Conservation (phyloP, 2,329 filamentous ascomycete genomes). For the Xylaria sp. region DNA sequence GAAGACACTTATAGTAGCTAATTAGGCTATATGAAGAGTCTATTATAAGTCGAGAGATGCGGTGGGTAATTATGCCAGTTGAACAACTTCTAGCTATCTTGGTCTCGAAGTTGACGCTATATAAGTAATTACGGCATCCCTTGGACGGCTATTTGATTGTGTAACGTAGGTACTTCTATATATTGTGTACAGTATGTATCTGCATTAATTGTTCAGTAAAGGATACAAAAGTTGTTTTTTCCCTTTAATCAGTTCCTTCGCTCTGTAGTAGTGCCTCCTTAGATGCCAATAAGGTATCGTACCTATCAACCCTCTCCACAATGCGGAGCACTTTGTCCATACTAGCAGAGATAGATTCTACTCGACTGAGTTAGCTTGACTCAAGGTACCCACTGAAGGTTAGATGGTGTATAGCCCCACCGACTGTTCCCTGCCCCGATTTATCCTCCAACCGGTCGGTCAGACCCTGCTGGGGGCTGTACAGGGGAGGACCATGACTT, state of each 20-base stretch:
- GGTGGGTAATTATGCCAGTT: not conserved
- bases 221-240: not conserved
- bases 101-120: not conserved
- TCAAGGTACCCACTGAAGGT: not conserved
- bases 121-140: not conserved
- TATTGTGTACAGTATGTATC: not conserved
- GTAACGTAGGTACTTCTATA: not conserved
- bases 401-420: conserved; percentile 13
- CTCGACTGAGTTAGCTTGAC: conserved; percentile 14
- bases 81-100: not conserved
- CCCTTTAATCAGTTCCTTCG: conserved; percentile 3
- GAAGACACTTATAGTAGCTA: not conserved
- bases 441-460: conserved; percentile 3
- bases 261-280: not conserved
- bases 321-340: conserved; percentile 20
- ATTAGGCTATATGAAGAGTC: not conserved
- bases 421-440: conserved; percentile 10
- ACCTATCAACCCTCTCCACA: conserved; percentile 5
- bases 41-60: not conserved
- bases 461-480: conserved; percentile 15
- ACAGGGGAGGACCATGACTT: conserved; percentile 3
- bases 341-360: conserved; percentile 4
- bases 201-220: not conserved
- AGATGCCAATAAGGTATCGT: conserved; percentile 5
- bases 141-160: not conserved